Base-by-base conservation (phyloP, 371 early-diverging fungal genomes). In the Zopfochytrium polystomum region DNA sequence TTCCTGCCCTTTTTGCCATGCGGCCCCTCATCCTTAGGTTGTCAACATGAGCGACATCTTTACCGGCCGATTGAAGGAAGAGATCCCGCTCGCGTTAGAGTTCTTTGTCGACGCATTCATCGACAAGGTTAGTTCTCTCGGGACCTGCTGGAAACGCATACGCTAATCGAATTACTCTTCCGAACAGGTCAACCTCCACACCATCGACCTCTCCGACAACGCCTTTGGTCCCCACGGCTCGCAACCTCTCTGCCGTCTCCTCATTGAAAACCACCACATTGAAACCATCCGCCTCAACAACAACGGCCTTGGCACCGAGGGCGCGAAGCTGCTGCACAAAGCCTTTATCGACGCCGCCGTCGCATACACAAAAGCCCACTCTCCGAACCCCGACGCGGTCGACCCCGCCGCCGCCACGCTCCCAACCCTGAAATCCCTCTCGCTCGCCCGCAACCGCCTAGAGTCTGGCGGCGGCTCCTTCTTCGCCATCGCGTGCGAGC, bases 191-290 rank as follows among this genome's bases (percentile, higher is more conserved):
- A 67, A 82, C 45, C 81, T 97, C 32, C 69, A 83, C 23, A 88
- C 88, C 62, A 78, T 96, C 45, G 89, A 96, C 76, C 70, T 95
- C 34, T 90, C 89, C n/a, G 96, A 98, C 74, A 98, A 98, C 64
- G 98, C 98, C 2, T 98, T 98, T 76, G 98, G 98, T 2, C 96
- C 96, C 20, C 42, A 38, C 50, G 96, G 96, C 35, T 91, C 94
- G 42, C 80, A 84, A 47, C 93, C 96, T 2, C 77, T 96, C 77
- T 81, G 88, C 30, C 82, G 86, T 20, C 91, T 95, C 52, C 68
- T 96, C 49, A 80, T 82, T 69, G 85, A 90, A 66, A 90, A 85
- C 70, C 80, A 85, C 27, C 79, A 84, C 45, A 80, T 98, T 43
- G 82, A 90, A 54, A 80, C 83, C 9, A 79, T 96, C 32, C 83